Conservation (phyloP, 1,284 basidiomycete species). For the Boletus semigastroideus region DNA sequence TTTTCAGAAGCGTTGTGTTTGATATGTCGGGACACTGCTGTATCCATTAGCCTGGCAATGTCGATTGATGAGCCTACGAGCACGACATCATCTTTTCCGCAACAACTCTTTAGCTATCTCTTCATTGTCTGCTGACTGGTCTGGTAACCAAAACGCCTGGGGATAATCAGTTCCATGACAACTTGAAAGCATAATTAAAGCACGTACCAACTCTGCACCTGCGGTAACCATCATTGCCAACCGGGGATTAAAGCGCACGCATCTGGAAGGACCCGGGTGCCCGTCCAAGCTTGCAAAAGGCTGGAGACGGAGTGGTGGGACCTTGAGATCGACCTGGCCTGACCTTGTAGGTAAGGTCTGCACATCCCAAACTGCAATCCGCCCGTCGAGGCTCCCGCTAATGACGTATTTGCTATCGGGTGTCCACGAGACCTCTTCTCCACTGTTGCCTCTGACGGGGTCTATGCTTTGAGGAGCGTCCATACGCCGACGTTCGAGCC, state of each 20-base stretch:
- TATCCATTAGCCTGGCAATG: neutral
- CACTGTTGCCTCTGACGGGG: slow-evolving; percentile 75
- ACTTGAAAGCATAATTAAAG: neutral
- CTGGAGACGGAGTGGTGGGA: slow-evolving; percentile 49
- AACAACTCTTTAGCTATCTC: slow-evolving; percentile 52
- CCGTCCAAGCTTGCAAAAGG: slow-evolving; percentile 67
- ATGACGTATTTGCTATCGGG: slow-evolving; percentile 88
- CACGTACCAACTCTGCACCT: slow-evolving; percentile 79
- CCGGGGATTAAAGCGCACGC: slow-evolving; percentile 86
- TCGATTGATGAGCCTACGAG: neutral
- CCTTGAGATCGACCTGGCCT: slow-evolving; percentile 53
- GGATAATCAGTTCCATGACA: slow-evolving; percentile 5
- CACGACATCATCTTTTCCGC: slow-evolving; percentile 33
- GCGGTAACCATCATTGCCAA: slow-evolving; percentile 87
- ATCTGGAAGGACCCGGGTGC: slow-evolving; percentile 79
- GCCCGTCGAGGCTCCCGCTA: slow-evolving; percentile 81
- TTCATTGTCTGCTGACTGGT: slow-evolving; percentile 50
- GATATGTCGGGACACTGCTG: neutral
- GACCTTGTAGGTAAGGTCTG: slow-evolving; percentile 53
- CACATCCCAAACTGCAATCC: slow-evolving; percentile 79
- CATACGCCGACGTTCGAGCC: slow-evolving; percentile 68
- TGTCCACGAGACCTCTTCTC: slow-evolving; percentile 91
- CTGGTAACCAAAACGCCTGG: slow-evolving; percentile 84
- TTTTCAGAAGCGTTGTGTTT: slow-evolving; percentile 1
- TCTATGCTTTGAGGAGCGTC: slow-evolving; percentile 59